Evolutionary conservation across 2,329 filamentous ascomycete species (phyloP).

Genomic region (Diplodia seriata): DNA sequence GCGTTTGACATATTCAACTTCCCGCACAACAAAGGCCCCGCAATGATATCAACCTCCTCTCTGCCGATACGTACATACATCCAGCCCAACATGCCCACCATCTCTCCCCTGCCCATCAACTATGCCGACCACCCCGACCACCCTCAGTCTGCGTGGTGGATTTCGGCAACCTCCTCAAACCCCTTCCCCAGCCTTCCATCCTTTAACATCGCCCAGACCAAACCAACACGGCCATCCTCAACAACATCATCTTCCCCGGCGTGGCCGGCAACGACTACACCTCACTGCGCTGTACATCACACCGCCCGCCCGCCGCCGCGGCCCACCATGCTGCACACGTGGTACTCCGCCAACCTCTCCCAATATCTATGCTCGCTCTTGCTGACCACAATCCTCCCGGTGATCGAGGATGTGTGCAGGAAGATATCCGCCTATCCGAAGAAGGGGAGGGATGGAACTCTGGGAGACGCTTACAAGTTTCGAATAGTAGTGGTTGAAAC

Average conservation of each 20-base stretch:
- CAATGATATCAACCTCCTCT: slow-evolving; percentile 44
- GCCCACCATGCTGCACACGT: slow-evolving; percentile 52
- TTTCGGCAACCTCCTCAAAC: too few species aligned
- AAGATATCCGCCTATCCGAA: slow-evolving; percentile 43
- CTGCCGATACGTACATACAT: slow-evolving; percentile 40
- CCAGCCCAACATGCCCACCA: too few species aligned
- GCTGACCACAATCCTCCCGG: slow-evolving; percentile 38
- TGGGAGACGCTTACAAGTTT: too few species aligned
- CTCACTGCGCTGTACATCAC: slow-evolving; percentile 39
- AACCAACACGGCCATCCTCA: slow-evolving; percentile 45
- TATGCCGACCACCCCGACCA: too few species aligned
- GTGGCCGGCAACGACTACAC: background rate
- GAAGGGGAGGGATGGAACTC: too few species aligned
- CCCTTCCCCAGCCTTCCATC: too few species aligned
- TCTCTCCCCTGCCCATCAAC: too few species aligned
- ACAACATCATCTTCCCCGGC: slow-evolving; percentile 35
- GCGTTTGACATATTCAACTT: slow-evolving; percentile 50
- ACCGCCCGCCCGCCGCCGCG: slow-evolving; percentile 33
- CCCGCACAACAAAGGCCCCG: slow-evolving; percentile 38
- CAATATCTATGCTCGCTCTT: slow-evolving; percentile 40
- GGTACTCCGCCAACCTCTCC: slow-evolving; percentile 53
- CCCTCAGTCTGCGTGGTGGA: too few species aligned
- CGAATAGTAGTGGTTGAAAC: too few species aligned
- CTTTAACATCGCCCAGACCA: too few species aligned
- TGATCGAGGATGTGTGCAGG: slow-evolving; percentile 45